phyloP scores from a whole-genome alignment of 495 filamentous ascomycete species.

The Penicillium alfredii region DNA sequence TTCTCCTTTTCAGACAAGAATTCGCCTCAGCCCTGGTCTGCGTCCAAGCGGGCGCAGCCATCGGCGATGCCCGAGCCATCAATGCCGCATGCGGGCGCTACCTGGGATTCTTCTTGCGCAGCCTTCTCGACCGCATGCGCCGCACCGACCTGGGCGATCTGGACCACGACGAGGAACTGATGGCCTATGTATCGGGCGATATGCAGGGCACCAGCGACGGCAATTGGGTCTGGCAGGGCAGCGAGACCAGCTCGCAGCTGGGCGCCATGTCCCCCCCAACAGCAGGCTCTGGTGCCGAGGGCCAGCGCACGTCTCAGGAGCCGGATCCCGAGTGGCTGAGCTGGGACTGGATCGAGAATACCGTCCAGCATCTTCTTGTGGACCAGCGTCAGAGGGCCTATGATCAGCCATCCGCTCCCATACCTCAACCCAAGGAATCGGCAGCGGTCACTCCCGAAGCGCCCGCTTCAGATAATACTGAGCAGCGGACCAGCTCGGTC shows the following conservation, averaged over 20 bases:
- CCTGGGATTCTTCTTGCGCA: constrained; percentile 72
- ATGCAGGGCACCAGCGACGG: constrained; percentile 76
- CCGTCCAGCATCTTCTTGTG: constrained; percentile 40
- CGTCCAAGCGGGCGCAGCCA: constrained; percentile 60
- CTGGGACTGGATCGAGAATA: constrained; percentile 50
- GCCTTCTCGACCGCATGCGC: constrained; percentile 52
- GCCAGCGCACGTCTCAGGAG: constrained; percentile 6
- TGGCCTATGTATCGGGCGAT: constrained; percentile 84
- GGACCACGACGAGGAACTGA: constrained; percentile 81
- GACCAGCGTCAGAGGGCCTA: constrained; percentile 24
- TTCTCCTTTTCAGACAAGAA: constrained; percentile 68
- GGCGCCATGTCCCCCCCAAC: constrained; percentile 20
- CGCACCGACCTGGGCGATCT: constrained; percentile 47
- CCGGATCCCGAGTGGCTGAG: constrained; percentile 40
- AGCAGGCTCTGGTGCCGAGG: background rate
- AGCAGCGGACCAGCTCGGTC: constrained; percentile 30
- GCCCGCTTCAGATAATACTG: constrained; percentile 33
- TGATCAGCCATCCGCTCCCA: constrained; percentile 2
- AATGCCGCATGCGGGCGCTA: constrained; percentile 78
- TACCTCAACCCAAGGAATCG: constrained; percentile 21
- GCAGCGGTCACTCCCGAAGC: constrained; percentile 30
- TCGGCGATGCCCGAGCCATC: constrained; percentile 62
- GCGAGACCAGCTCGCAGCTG: constrained; percentile 45
- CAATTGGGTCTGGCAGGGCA: constrained; percentile 81
- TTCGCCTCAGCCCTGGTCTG: constrained; percentile 68